Conservation (phyloP, 352 stramenopile species). For the Phytophthora pluvialis region DNA sequence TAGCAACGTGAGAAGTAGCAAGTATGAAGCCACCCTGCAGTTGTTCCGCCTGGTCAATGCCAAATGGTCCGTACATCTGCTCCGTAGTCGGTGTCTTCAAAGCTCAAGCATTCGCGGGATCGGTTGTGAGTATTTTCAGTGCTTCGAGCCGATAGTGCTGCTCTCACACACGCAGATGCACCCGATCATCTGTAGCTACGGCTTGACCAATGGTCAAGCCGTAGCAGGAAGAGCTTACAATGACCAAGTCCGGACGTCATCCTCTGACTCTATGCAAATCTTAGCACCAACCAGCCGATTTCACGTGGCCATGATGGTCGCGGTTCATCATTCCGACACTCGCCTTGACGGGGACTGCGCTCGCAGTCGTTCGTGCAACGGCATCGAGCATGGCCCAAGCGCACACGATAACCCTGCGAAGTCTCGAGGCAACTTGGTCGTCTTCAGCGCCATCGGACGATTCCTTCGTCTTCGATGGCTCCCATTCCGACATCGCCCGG, state of each 20-base stretch:
- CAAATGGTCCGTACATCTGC: neutral
- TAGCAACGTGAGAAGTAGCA: neutral
- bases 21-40: conserved; percentile 2
- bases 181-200: conserved; percentile 1
- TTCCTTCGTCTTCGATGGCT: conserved; percentile 40
- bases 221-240: no score
- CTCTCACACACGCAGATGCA: conserved; percentile 1
- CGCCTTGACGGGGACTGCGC: neutral
- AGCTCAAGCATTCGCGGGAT: conserved; percentile 2
- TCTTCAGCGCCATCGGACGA: neutral
- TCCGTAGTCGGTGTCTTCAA: neutral
- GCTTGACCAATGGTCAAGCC: no score
- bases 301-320: neutral
- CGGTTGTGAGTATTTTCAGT: neutral
- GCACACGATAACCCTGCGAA: conserved; percentile 8
- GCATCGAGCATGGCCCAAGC: neutral
- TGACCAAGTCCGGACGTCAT: neutral
- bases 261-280: conserved; percentile 33
- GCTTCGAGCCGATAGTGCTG: neutral
- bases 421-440: conserved; percentile 7
- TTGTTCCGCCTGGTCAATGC: neutral
- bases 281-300: conserved; percentile 7
- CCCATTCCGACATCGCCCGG: conserved; percentile 42
- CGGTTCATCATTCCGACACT: conserved; percentile 27
- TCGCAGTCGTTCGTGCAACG: conserved; percentile 8